These are phyloP conservation scores for Tolypocladium capitatum DNA, from an alignment of 2,329 filamentous ascomycete genomes.

Conservation along the genomic window DNA sequence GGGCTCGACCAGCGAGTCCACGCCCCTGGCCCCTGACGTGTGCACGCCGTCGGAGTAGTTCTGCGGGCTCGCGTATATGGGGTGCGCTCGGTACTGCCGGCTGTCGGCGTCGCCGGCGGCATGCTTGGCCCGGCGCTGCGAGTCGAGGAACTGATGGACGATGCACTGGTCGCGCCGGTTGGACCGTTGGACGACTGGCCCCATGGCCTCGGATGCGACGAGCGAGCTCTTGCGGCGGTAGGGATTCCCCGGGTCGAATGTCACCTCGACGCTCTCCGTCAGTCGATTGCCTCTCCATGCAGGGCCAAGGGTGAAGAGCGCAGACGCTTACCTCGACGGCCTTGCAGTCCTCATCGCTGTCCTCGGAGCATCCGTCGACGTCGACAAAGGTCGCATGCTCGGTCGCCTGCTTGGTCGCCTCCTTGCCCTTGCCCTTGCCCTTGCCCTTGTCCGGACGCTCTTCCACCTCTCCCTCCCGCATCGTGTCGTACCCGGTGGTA, in stretches of 20 bases:
- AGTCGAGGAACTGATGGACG: conserved; percentile 52
- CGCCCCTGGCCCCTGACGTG: conserved; percentile 5
- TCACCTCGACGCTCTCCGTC: conserved; percentile 29
- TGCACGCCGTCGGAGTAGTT: conserved; percentile 7
- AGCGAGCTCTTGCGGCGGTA: conserved; percentile 56
- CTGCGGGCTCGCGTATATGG: conserved; percentile 10
- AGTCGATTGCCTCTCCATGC: background rate
- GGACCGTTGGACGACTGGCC: conserved; percentile 16
- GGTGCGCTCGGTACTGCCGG: conserved; percentile 16
- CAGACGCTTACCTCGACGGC: conserved; percentile 34
- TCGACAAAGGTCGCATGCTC: conserved; percentile 14
- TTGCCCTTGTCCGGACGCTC: background rate
- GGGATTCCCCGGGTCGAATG: conserved; percentile 46
- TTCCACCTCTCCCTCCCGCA: background rate
- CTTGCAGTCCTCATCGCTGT: conserved; percentile 32
- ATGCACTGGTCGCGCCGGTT: conserved; percentile 41
- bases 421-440: conserved; percentile 6
- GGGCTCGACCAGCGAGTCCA: conserved; percentile 11
- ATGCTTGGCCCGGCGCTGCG: conserved; percentile 28
- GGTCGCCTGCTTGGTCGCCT: conserved; percentile 6
- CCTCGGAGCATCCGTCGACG: conserved; percentile 22
- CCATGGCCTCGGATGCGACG: conserved; percentile 33
- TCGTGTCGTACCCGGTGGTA: background rate
- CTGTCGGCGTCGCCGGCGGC: conserved; percentile 13
- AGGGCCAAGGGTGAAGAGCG: background rate